These are phyloP conservation scores for Cryphonectria naterciae DNA, from an alignment of 2,329 filamentous ascomycete genomes.

Conservation along the genomic window DNA sequence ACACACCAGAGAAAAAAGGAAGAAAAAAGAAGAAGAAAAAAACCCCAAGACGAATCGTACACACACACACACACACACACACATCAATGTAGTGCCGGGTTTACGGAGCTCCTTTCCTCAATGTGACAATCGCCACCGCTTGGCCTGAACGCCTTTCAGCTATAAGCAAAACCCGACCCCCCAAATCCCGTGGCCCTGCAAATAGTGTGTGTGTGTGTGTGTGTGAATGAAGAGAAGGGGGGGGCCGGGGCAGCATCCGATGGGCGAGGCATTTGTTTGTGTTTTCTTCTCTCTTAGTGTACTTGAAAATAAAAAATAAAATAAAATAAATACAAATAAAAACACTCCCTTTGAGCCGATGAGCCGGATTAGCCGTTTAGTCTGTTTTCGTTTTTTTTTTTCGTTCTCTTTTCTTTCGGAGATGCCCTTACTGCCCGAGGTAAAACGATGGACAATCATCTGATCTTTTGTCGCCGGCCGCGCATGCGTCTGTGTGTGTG, in stretches of 20 bases:
- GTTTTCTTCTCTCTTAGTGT: neutral
- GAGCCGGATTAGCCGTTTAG: neutral
- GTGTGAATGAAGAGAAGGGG: neutral
- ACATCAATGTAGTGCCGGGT: neutral
- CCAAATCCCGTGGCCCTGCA: neutral
- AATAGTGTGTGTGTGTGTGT: neutral
- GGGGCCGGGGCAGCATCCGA: neutral
- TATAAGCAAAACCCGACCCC: too few species aligned
- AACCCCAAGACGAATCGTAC: neutral
- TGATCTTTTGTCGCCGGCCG: neutral
- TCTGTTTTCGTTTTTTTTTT: neutral
- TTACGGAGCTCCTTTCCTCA: neutral
- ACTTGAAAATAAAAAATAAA: neutral
- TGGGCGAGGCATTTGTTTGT: neutral
- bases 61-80: neutral
- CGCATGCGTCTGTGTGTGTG: neutral
- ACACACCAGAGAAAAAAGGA: neutral
- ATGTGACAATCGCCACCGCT: neutral
- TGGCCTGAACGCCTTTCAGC: neutral
- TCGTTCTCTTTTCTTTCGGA: too few species aligned
- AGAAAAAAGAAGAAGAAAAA: neutral
- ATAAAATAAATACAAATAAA: too few species aligned
- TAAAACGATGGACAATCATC: neutral
- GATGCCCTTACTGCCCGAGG: neutral
- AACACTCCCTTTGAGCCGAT: neutral